These are phyloP conservation scores for Acidomyces sp. DNA, from an alignment of 495 filamentous ascomycete genomes.

Conservation along the genomic window DNA sequence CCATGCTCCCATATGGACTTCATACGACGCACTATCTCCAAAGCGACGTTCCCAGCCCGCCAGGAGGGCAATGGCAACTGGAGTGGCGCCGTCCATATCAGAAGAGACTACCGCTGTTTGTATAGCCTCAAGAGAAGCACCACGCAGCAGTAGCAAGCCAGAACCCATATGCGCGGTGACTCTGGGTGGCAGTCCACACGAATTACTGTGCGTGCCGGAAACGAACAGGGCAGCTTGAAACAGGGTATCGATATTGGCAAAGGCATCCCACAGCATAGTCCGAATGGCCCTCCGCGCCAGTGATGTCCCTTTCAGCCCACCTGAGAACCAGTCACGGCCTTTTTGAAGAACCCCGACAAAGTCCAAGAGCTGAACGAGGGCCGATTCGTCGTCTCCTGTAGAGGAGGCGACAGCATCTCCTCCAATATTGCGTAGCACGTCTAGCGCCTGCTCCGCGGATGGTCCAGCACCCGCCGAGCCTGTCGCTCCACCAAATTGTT, in stretches of 20 bases:
- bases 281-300: constrained; percentile 6
- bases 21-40: constrained; percentile 5
- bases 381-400: too few relatives aligned
- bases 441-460: too few relatives aligned
- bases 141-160: constrained; percentile 4
- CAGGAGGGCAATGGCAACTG: constrained; percentile 6
- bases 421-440: too few relatives aligned
- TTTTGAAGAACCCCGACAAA: too few relatives aligned
- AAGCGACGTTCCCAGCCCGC: constrained; percentile 10
- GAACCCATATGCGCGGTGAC: constrained; percentile 6
- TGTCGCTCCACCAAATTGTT: too few relatives aligned
- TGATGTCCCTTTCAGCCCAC: too few relatives aligned
- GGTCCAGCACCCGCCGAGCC: too few relatives aligned
- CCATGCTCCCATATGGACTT: constrained; percentile 9
- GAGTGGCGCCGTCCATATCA: constrained; percentile 1
- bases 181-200: constrained; percentile 3
- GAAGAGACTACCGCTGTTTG: background rate
- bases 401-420: too few relatives aligned
- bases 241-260: constrained; percentile 4
- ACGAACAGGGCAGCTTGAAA: constrained; percentile 11
- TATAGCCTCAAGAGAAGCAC: constrained; percentile 9
- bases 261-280: constrained; percentile 5
- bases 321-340: too few relatives aligned
- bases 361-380: too few relatives aligned
- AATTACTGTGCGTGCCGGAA: constrained; percentile 8